Evolutionary conservation across 352 stramenopile species (phyloP).

Genomic region (Globisporangium camurandrum): DNA sequence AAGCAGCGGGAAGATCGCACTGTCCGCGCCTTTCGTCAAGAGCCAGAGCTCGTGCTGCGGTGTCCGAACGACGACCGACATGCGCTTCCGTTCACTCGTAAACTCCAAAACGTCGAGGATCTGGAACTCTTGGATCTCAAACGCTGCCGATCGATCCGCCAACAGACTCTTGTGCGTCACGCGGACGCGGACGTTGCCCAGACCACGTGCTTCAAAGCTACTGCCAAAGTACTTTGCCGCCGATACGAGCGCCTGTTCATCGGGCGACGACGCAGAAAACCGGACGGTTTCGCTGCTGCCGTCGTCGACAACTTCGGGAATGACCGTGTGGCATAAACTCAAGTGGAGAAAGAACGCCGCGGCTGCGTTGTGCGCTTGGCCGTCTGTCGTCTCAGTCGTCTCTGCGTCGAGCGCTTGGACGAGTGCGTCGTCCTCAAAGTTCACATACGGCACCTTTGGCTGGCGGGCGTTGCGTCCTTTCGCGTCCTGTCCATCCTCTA

Average conservation of each 20-base stretch:
- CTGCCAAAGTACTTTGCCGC: not conserved
- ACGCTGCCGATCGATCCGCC: not conserved
- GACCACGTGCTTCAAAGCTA: not conserved
- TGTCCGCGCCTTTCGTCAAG: slow-evolving; percentile 81
- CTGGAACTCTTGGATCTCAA: slow-evolving; percentile 19
- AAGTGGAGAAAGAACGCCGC: not conserved
- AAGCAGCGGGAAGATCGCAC: slow-evolving; percentile 68
- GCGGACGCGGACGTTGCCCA: slow-evolving; percentile 28
- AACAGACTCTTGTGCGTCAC: not conserved
- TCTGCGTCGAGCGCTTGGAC: slow-evolving; percentile 52
- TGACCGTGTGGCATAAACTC: not conserved
- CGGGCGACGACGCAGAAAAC: not conserved
- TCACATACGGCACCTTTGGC: not conserved
- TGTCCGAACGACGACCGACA: slow-evolving; percentile 92
- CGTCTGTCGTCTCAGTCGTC: not conserved
- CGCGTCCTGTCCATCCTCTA: too few species aligned
- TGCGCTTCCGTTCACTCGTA: slow-evolving; percentile 94
- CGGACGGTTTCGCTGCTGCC: not conserved
- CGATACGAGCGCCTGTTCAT: not conserved
- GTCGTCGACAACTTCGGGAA: slow-evolving; percentile 22
- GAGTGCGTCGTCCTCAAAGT: slow-evolving; percentile 36
- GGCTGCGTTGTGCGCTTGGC: not conserved
- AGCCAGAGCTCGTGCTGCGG: slow-evolving; percentile 37
- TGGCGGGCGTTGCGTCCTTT: not conserved
- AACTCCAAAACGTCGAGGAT: slow-evolving; percentile 84